Base-by-base conservation (phyloP, 2,329 filamentous ascomycete species). In the Diaporthe citriasiana region DNA sequence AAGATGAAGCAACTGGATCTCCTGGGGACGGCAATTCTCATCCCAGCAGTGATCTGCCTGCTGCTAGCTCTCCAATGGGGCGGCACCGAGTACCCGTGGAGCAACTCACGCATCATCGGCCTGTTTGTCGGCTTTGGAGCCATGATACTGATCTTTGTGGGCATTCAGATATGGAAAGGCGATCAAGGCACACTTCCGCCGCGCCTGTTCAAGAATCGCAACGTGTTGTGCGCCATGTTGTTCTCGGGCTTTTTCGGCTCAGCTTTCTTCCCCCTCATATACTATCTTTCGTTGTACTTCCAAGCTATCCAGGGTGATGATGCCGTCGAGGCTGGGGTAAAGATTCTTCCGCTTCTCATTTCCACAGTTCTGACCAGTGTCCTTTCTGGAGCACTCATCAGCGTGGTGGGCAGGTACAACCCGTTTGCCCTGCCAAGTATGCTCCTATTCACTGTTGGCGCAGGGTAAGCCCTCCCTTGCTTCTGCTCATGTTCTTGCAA, bases 31-130 rank as follows among this genome's bases (percentile, higher is more conserved):
- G 79, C 79, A n/a, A 80, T 89, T 73, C 85, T 90, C 77, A 83
- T 89, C 38, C 87, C 89, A 0, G 84, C 85, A 50, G 84, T 90
- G 59, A 79, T 90, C 75, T 87, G 85, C 76, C 82, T 90, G 17
- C 81, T 91, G 12, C 83, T 91, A 5, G 89, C 88, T 10, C 82
- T 91, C 50, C 86, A 91, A 77, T 91, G 87, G 86, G 89, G 89
- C 19, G 89, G 89, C 12, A 82, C 85, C 51, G 79, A 85, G 33
- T 87, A 88, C 71, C 68, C 88, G 5, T 91, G 89, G 89, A 82
- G 79, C 73, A 84, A 83, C 80, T 80, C 84, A 17, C 82, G 80
- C 33, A 83, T 90, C 66, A 87, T 90, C 50, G 88, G 87, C 1
- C 81, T 90, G 27, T 86, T 91, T 71, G 82, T 86, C 12, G 86